Percentiles rank a stretch among this genome's conserved stretches.
These are phyloP conservation scores for Allodekkera sacchari DNA, from an alignment of 805 yeast genomes.

Conservation along the genomic window DNA sequence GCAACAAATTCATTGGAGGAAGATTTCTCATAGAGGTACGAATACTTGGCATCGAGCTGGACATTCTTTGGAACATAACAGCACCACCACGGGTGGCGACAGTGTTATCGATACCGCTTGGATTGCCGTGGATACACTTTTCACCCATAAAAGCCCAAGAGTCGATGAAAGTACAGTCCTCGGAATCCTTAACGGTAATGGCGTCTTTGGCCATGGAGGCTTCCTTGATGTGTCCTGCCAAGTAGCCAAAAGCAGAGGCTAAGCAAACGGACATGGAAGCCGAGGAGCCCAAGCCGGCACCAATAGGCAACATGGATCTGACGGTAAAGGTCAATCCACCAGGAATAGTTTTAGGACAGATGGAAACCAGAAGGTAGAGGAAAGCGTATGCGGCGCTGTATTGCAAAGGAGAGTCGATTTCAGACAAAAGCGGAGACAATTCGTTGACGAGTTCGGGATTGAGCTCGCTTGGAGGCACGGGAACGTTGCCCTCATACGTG, in stretches of 20 bases:
- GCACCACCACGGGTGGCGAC: constrained; percentile 97
- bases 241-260: constrained; percentile 59
- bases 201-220: constrained; percentile 31
- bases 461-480: constrained; percentile 42
- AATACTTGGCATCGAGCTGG: constrained; percentile 48
- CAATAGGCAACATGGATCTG: constrained; percentile 83
- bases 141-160: constrained; percentile 91
- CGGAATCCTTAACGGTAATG: constrained; percentile 24
- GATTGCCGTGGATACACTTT: constrained; percentile 91
- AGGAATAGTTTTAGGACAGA: constrained; percentile 38
- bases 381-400: constrained; percentile 77
- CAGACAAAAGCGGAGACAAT: constrained; percentile 35
- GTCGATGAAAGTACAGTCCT: constrained; percentile 57
- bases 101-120: constrained; percentile 94
- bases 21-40: constrained; percentile 62
- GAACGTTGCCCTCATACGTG: constrained; percentile 17
- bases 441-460: constrained; percentile 48
- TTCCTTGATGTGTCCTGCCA: constrained; percentile 45
- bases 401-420: constrained; percentile 49
- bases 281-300: constrained; percentile 95
- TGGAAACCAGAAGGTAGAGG: constrained; percentile 60
- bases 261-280: constrained; percentile 85
- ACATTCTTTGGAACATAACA: constrained; percentile 70
- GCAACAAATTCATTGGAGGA: constrained; percentile 64
- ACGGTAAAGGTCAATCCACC: constrained; percentile 53